Evolutionary conservation across 352 stramenopile species (phyloP).

Genomic region (Globisporangium uncinulatum): DNA sequence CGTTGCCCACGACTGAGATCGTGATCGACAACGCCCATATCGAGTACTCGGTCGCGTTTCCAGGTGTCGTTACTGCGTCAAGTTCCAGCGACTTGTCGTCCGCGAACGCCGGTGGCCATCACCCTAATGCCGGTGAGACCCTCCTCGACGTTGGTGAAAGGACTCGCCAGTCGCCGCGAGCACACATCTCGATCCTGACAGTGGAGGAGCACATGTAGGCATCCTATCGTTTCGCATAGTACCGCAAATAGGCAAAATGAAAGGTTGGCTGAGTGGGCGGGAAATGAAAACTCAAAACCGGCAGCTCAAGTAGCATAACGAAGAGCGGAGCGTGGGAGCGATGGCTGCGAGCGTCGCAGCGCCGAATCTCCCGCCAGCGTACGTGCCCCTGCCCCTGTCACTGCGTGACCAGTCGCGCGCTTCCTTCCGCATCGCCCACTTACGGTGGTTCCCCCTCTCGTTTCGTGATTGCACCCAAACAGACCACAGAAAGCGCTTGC

Average conservation of each 20-base stretch:
- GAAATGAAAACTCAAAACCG: not conserved
- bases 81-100: not conserved
- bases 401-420: no score
- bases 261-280: no score
- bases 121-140: no score
- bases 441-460: not conserved
- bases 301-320: not conserved
- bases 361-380: constrained; percentile 16
- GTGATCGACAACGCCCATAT: constrained; percentile 53
- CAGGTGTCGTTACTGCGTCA: not conserved
- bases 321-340: constrained; percentile 1
- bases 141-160: no score
- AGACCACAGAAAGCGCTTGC: constrained; percentile 1
- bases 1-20: constrained; percentile 33
- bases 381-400: constrained; percentile 2
- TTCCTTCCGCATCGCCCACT: not conserved
- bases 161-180: no score
- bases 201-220: no score
- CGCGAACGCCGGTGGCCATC: no score
- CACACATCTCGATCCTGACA: no score
- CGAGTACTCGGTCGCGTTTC: constrained; percentile 25
- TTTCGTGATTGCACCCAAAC: not conserved
- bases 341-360: constrained; percentile 28
- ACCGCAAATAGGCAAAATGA: no score
- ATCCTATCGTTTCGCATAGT: no score